Evolutionary conservation across 352 stramenopile species (phyloP).

Genomic region (Globisporangium carolinianum): DNA sequence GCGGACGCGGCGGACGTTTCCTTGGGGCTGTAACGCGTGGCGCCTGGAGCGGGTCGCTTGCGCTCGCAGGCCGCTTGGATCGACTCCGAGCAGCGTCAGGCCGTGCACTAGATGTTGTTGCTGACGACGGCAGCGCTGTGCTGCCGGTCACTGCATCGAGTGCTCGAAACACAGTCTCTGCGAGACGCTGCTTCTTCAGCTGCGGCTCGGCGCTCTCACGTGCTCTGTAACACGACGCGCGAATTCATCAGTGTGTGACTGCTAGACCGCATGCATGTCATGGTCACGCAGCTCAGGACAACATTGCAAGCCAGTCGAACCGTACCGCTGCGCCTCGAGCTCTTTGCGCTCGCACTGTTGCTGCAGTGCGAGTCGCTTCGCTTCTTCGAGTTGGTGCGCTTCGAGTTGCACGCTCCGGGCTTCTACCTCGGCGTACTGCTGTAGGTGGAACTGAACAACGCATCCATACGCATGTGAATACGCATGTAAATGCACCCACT

Average conservation of each 20-base stretch:
- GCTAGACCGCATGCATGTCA: not conserved
- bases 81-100: not conserved
- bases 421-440: slow-evolving; percentile 2
- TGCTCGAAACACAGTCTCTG: slow-evolving; percentile 20
- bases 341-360: slow-evolving; percentile 9
- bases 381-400: slow-evolving; percentile 11
- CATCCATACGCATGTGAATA: too few relatives aligned
- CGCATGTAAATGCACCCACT: too few relatives aligned
- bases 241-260: not conserved
- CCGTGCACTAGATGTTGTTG: not conserved
- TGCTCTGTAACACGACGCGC: slow-evolving; percentile 3
- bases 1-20: slow-evolving; percentile 11
- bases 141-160: slow-evolving; percentile 1
- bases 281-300: not conserved
- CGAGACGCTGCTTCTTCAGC: slow-evolving; percentile 32
- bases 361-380: slow-evolving; percentile 1
- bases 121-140: slow-evolving; percentile 4
- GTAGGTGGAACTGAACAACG: slow-evolving; percentile 1
- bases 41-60: slow-evolving; percentile 3
- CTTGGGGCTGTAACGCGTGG: slow-evolving; percentile 7
- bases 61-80: not conserved
- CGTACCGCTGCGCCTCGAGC: slow-evolving; percentile 9
- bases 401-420: slow-evolving; percentile 8
- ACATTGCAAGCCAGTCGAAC: slow-evolving; percentile 7
- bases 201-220: slow-evolving; percentile 19